Evolutionary conservation across 108 stramenopile genomes (phyloP), one percentile per base, ranked within the genome.

Genomic region (Aurantiochytrium sp.): DNA sequence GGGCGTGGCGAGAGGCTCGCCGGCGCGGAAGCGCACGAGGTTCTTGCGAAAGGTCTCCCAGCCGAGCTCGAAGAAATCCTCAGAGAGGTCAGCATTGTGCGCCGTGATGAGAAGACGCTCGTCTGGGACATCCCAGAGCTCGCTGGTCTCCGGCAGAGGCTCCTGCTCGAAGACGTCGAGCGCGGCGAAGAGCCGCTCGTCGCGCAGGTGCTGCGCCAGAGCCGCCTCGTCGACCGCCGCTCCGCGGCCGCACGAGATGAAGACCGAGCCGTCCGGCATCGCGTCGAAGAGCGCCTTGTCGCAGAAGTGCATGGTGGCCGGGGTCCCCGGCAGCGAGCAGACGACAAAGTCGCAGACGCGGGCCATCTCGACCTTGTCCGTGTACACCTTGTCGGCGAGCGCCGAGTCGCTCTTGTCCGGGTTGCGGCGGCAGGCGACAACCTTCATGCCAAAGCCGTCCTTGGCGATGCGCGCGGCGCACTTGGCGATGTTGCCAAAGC

Each of bases 211-310:
- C 36, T 92, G 89, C 50, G 94, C 90, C 65, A 97, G 65, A 2
- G 95, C 95, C 4, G 69, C 87, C 88, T 97, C 96, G 81, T 97
- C 96, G 37, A 97, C 91, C n/a, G 96, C 90, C 1, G 95, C 95
- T 22, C 97, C 97, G 21, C 97, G 94, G 36, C 96, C 96, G 19
- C 96, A 91, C 88, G 96, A 96, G 88, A 97, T 96, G 85, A 97
- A 90, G 42, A 97, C 96, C 39, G 93, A 88, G 4, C 90, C 92
- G 55, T 91, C 21, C 85, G 96, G 96, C 85, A 96, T 90, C 12
- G 89, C 93, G 59, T 93, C 92, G 22, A 69, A 86, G 0, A 92
- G 90, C 55, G 95, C 94, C 91, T 95, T 50, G 4, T 91, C 91
- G 21, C 91, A 87, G 37, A 95, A 96, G 87, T 92, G 90, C 15